These are phyloP conservation scores for Pseudomicrostroma phylloplanum DNA, from an alignment of 1,284 basidiomycete genomes.

Conservation along the genomic window DNA sequence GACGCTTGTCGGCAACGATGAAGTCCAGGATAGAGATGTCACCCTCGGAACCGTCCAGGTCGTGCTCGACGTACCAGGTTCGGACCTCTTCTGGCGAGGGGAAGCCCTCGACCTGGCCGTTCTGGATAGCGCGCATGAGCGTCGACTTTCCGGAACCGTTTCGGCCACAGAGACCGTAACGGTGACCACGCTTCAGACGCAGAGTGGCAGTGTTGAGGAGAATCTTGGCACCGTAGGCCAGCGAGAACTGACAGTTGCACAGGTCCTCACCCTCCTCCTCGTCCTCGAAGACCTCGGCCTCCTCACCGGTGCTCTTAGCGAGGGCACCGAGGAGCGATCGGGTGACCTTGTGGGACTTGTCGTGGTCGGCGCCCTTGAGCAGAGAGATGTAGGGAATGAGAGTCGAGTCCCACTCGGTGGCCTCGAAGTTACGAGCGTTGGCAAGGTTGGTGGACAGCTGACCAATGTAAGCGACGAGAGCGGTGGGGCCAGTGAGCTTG, in stretches of 20 bases:
- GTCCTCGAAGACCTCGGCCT: constrained; percentile 50
- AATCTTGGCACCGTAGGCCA: constrained; percentile 52
- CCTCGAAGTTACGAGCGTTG: constrained; percentile 50
- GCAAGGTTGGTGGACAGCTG: constrained; percentile 47
- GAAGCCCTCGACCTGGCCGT: constrained; percentile 52
- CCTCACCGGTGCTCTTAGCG: constrained; percentile 47
- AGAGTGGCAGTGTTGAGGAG: constrained; percentile 51
- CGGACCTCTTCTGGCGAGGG: constrained; percentile 50
- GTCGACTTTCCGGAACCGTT: constrained; percentile 52
- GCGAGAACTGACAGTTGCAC: constrained; percentile 52
- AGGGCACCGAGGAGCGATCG: constrained; percentile 38
- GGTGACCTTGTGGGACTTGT: constrained; percentile 37
- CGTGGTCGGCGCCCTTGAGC: constrained; percentile 39
- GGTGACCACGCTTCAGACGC: constrained; percentile 51
- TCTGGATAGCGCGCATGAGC: constrained; percentile 51
- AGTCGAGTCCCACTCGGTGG: constrained; percentile 47
- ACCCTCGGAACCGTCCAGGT: constrained; percentile 51
- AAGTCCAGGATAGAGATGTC: constrained; percentile 48
- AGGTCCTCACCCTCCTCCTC: constrained; percentile 51
- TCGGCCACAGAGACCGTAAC: constrained; percentile 51
- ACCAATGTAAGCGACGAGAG: constrained; percentile 41
- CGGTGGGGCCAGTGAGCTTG: constrained; percentile 30
- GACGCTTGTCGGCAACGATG: constrained; percentile 46
- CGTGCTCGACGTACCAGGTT: constrained; percentile 52
- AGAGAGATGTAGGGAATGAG: constrained; percentile 47